Evolutionary conservation across 2,329 filamentous ascomycete species (phyloP).

Genomic region (Fusarium kyushuense): DNA sequence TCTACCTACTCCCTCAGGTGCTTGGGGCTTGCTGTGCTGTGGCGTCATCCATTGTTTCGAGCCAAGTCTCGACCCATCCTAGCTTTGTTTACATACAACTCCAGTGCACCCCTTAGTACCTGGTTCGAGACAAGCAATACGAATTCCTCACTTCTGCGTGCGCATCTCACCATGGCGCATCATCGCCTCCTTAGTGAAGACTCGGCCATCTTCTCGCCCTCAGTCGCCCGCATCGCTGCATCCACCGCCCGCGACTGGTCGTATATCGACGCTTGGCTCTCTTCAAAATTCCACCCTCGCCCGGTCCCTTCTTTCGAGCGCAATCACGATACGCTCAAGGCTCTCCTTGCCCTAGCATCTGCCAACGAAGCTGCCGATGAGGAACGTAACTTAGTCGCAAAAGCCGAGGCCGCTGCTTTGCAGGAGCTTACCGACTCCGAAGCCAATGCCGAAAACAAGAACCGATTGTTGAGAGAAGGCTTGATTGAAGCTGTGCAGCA

Average conservation of each 20-base stretch:
- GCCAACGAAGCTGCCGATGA: slow-evolving; percentile 84
- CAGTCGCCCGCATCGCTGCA: slow-evolving; percentile 78
- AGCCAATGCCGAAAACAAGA: slow-evolving; percentile 43
- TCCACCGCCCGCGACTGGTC: slow-evolving; percentile 92
- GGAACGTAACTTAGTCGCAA: slow-evolving; percentile 68
- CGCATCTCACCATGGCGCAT: slow-evolving; percentile 38
- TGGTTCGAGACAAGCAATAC: slow-evolving; percentile 1
- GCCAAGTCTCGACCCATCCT: slow-evolving; percentile 1
- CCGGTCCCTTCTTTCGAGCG: slow-evolving; percentile 82
- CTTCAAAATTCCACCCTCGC: slow-evolving; percentile 73
- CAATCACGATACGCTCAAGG: slow-evolving; percentile 84
- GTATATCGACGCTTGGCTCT: slow-evolving; percentile 86
- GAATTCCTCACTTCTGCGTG: not conserved
- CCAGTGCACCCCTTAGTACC: not conserved
- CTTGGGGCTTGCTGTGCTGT: slow-evolving; percentile 11
- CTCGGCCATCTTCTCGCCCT: slow-evolving; percentile 74
- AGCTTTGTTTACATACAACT: slow-evolving; percentile 9
- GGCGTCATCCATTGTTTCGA: slow-evolving; percentile 22
- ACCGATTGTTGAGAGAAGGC: slow-evolving; percentile 50
- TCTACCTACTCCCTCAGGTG: too few relatives aligned
- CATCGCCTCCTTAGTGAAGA: slow-evolving; percentile 46
- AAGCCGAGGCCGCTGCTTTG: slow-evolving; percentile 70
- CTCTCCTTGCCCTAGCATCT: slow-evolving; percentile 77
- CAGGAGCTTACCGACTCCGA: slow-evolving; percentile 58
- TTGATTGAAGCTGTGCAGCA: slow-evolving; percentile 67